Evolutionary conservation across 2,329 filamentous ascomycete species (phyloP).

Genomic region (Lecanosticta acicola): DNA sequence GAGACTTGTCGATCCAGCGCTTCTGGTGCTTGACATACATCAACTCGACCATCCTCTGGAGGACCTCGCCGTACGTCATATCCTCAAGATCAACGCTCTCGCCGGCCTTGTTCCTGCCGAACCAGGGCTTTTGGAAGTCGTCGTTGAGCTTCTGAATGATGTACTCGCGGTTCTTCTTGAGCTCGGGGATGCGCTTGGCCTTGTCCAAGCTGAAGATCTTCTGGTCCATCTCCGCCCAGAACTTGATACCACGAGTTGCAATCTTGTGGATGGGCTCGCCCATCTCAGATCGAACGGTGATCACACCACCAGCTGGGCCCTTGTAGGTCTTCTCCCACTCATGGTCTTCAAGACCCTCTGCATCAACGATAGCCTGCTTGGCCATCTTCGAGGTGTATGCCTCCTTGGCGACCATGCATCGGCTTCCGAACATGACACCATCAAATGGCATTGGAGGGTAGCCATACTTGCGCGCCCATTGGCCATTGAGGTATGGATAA

Average conservation of each 20-base stretch:
- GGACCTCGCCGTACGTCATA: constrained; percentile 89
- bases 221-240: constrained; percentile 98
- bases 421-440: constrained; percentile 82
- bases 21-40: constrained; percentile 88
- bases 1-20: constrained; percentile 85
- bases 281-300: constrained; percentile 98
- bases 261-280: constrained; percentile 99
- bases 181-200: constrained; percentile 80
- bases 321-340: constrained; percentile 94
- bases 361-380: constrained; percentile 85
- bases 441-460: constrained; percentile 94
- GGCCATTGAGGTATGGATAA: constrained; percentile 84
- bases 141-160: constrained; percentile 95
- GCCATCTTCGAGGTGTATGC: constrained; percentile 80
- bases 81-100: constrained; percentile 83
- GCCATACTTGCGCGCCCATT: constrained; percentile 79
- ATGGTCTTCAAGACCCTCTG: constrained; percentile 71
- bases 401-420: constrained; percentile 93
- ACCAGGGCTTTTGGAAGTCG: constrained; percentile 97
- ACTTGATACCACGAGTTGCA: constrained; percentile 87
- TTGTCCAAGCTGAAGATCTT: constrained; percentile 97
- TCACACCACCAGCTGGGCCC: constrained; percentile 82
- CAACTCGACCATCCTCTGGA: constrained; percentile 79
- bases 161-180: constrained; percentile 82
- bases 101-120: constrained; percentile 75